Evolutionary conservation across 495 filamentous ascomycete genomes (phyloP).

Genomic region (Penicillium goetzii): DNA sequence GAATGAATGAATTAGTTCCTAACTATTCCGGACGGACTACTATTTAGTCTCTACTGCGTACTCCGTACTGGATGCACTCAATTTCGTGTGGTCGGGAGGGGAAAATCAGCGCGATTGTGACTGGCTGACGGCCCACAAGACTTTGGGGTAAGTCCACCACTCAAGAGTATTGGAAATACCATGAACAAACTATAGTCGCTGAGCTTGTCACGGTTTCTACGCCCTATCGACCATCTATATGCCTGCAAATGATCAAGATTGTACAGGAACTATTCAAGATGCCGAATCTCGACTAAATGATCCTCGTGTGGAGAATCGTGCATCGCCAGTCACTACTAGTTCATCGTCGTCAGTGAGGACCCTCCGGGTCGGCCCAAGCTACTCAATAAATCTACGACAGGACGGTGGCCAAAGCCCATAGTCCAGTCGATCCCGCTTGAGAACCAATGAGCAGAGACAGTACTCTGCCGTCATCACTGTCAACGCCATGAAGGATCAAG

Average conservation of each 20-base stretch:
- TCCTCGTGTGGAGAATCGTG: not conserved
- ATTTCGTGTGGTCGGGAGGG: not conserved
- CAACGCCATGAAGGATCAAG: constrained; percentile 5
- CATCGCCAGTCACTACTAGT: not conserved
- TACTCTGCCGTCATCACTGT: not conserved
- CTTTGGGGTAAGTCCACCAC: not conserved
- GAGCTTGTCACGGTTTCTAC: not conserved
- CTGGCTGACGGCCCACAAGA: constrained; percentile 4
- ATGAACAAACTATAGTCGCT: not conserved
- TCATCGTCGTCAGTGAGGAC: not conserved
- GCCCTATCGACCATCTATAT: not conserved
- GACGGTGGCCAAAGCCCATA: not conserved
- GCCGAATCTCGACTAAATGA: not conserved
- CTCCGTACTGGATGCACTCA: not conserved
- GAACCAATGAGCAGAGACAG: not conserved
- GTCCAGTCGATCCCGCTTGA: not conserved
- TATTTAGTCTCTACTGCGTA: not conserved
- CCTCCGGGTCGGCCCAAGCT: not conserved
- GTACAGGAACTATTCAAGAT: not conserved
- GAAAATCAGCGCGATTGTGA: not conserved
- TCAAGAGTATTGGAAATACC: not conserved
- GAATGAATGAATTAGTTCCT: not conserved
- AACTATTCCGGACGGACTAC: not conserved
- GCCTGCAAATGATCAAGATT: not conserved
- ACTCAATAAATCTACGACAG: not conserved